Evolutionary conservation across 306 rosid genomes (phyloP), one percentile per base, ranked within the genome.

Genomic region (Castanea sativa): DNA sequence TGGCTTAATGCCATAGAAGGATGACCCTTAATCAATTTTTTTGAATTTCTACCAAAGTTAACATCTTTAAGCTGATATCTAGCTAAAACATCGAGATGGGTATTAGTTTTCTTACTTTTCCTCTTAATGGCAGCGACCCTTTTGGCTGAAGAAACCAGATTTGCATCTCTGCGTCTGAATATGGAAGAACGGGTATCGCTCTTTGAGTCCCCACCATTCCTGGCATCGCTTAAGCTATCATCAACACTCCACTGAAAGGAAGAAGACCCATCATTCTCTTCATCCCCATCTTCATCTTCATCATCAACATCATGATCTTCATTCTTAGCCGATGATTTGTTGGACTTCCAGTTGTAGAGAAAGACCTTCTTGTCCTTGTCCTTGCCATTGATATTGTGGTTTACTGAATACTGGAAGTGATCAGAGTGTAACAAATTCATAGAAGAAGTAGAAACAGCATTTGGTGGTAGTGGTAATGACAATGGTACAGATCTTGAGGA

Each of bases 311-410:
- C 87, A 15, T 79, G 87, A 1, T 85, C 88, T 38, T 74, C 82
- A 71, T 77, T 76, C 59, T 75, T 77, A 21, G 80, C 78, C 4
- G 53, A 13, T 1, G 97, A 92, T 71, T 87, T 89, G 77, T 85
- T 78, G 80, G 80, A 87, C 87, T 89, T 90, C 99, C 99, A 95
- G 78, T 95, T 95, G 85, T 79, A 90, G 85, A 95, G 79, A 84
- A 88, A 95, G 0, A 91, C 95, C 69, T 53, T 88, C 77, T 84
- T 92, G 68, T 80, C 89, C 76, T 78, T 82, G 23, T 38, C 69
- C 14, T 79, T 83, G 12, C 80, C 86, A 21, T 78, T 81, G 45
- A 2, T 41, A 41, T 41, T 41, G 6, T 49, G 49, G 0, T 84
- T 61, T 13, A 11, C 32, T 67, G 43, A 29, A 3, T 12, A 9